Conservation (phyloP, 331 rosid species). For the Quercus lobata region DNA sequence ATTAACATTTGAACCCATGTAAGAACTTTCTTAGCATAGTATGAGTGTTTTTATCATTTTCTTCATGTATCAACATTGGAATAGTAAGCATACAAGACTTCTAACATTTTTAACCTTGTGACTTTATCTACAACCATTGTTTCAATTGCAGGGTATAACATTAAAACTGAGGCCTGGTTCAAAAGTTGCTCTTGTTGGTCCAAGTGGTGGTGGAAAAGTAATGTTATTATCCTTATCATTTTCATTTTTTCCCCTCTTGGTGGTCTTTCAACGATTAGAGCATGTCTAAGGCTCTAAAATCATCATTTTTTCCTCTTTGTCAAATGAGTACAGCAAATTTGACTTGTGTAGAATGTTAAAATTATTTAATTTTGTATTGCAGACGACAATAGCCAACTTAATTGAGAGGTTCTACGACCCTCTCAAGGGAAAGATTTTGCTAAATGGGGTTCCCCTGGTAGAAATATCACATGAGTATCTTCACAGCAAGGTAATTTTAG, state of each 20-base stretch:
- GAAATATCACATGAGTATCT: conserved; percentile 75
- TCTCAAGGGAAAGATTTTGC: conserved; percentile 51
- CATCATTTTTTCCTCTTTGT: not conserved
- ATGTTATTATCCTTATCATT: not conserved
- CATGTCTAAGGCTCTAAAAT: no score
- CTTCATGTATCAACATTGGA: not conserved
- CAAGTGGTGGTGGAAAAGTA: conserved; percentile 93
- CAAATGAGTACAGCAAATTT: not conserved
- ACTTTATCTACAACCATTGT: not conserved
- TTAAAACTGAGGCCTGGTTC: conserved; percentile 66
- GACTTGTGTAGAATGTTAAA: not conserved
- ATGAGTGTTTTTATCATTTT: not conserved
- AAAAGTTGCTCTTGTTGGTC: conserved; percentile 90
- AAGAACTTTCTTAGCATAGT: not conserved
- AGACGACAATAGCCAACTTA: conserved; percentile 84
- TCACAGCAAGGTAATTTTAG: conserved; percentile 57
- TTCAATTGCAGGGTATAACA: conserved; percentile 57
- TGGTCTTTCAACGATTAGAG: no score
- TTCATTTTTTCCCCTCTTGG: not conserved
- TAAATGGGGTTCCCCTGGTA: conserved; percentile 68
- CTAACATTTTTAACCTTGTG: not conserved
- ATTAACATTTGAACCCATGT: not conserved
- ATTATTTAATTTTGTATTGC: conserved; percentile 27
- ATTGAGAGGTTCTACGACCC: conserved; percentile 88
- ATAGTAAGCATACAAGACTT: not conserved